Evolutionary conservation across 2,329 filamentous ascomycete genomes (phyloP), one percentile per base, ranked within the genome.

Genomic region (Clonostachys sp.): DNA sequence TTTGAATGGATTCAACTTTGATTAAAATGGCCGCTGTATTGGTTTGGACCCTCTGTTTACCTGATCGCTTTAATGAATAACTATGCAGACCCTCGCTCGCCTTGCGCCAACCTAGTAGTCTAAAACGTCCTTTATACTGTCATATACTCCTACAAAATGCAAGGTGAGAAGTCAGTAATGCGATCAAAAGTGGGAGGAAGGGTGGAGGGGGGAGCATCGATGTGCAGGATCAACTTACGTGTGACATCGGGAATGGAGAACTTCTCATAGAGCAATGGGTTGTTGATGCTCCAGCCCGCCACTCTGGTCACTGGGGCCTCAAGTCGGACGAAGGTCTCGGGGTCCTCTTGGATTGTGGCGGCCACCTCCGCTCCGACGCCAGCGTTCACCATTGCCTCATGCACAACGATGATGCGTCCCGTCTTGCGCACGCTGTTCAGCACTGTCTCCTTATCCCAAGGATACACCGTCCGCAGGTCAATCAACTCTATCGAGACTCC

Each of bases 311-410:
- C 88, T 0, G 91, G 91, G 6, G 91, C 91, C 60, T 96, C 91
- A 30, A 96, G 70, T 5, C 85, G 77, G 52, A 94, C 63, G 62
- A 96, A 96, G 0, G 90, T 92, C 30, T 78, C 73, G 0, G 70
- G 62, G 48, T 87, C 83, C 55, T 94, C 89, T 63, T 96, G 91
- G 45, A 96, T 88, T 2, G 87, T 87, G 0, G 91, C 89, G 2
- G 91, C 89, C 1, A 96, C 85, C 61, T 96, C 91, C 6, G 91
- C 91, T 3, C 91, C 91, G 14, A 96, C 81, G 13, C 91, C 91
- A 7, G 87, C 87, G 58, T 95, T 96, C 53, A 91, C 78, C 87
- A 94, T 95, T 48, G 89, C 85, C 68, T 96, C 91, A 61, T 96
- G 91, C 7, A 96, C 91, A 2, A 96, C 86, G 47, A 96, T 79